Base-by-base conservation (phyloP, 2,329 filamentous ascomycete genomes). In the Ramichloridium luteum region DNA sequence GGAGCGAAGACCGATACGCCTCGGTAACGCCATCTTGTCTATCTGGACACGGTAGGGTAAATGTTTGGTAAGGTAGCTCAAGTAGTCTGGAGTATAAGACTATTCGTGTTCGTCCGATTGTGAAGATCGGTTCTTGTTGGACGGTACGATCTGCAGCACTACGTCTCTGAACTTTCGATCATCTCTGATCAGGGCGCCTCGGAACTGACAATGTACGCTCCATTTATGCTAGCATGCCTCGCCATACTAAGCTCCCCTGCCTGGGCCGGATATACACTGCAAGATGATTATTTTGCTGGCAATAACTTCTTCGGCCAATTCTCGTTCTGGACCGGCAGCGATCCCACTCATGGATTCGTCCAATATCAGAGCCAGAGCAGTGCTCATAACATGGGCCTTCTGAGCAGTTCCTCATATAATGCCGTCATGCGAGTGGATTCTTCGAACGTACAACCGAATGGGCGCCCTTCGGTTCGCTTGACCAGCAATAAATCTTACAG, bases 291-390 rank as follows among this genome's bases (percentile, higher is more conserved):
- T 47, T 56, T 55, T 27, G 44, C 50, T 1, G 39, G 43, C 20
- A 47, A 49, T 29, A 54, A 56, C 36, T 72, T 71, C 47, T 70
- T 70, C 47, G 56, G 62, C 42, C 57, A 61, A 43, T 71, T 72
- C 47, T 45, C 52, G 16, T 72, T 72, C 52, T 70, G 57, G 42
- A 66, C 62, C 5, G 58, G 37, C 11, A 13, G 45, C 3, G 83
- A 90, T 48, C 82, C 82, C 0, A 90, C 82, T 2, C 47, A 75
- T 40, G 83, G 82, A 17, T 83, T 75, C 46, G 82, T 90, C 45
- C 58, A 71, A 38, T 90, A 85, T 47, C 67, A 75, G 32, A 61
- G 70, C 42, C 62, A 67, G 30, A 36, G 52, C n/a, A 68, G 66
- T 2, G 80, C 81, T 34, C 17, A 31, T 12, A 32, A 27, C 14